Conservation (phyloP, 2,329 filamentous ascomycete species). For the Anisogramma anomala region DNA sequence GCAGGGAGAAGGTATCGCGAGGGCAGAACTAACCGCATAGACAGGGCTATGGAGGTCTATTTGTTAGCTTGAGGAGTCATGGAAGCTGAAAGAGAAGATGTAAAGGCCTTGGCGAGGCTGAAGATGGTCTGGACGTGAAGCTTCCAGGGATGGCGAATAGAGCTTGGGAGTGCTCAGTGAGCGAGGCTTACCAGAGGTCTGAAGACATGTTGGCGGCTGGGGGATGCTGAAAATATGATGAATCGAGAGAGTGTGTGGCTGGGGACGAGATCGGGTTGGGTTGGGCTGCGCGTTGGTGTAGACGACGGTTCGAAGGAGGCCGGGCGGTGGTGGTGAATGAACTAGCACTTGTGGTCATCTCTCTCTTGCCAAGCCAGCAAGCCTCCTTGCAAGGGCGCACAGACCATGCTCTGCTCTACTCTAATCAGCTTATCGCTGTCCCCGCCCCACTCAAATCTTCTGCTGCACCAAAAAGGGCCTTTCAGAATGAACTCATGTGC, state of each 20-base stretch:
- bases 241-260: constrained; percentile 4
- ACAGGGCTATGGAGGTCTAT: constrained; percentile 58
- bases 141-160: constrained; percentile 12
- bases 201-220: constrained; percentile 54
- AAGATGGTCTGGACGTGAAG: constrained; percentile 21
- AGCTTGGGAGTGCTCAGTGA: constrained; percentile 19
- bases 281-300: constrained; percentile 10
- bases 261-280: constrained; percentile 8
- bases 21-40: constrained; percentile 78
- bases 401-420: background rate
- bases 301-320: constrained; percentile 5
- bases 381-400: background rate
- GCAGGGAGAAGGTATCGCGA: constrained; percentile 9
- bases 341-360: constrained; percentile 25
- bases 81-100: constrained; percentile 9
- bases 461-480: background rate
- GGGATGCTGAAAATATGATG: constrained; percentile 16
- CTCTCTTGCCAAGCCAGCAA: constrained; percentile 25
- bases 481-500: background rate
- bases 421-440: background rate
- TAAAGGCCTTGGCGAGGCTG: constrained; percentile 9
- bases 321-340: constrained; percentile 1
- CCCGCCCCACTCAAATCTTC: constrained; percentile 1
- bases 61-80: constrained; percentile 33
- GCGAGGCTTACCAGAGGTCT: constrained; percentile 66